These are phyloP conservation scores for Aspergillus sp. DNA, from an alignment of 2,329 filamentous ascomycete genomes.

Conservation along the genomic window DNA sequence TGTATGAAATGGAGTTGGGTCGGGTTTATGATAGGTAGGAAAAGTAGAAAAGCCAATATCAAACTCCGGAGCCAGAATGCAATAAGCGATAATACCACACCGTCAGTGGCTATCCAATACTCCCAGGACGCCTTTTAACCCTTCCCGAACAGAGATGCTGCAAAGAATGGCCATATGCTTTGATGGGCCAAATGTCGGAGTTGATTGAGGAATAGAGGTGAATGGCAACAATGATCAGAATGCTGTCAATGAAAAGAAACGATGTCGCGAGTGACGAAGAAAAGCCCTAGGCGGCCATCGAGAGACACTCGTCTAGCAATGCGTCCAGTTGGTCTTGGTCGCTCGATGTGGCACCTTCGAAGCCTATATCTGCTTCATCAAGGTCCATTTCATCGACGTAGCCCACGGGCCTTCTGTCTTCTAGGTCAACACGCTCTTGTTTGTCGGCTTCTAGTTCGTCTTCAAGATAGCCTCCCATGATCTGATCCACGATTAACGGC, in stretches of 20 bases:
- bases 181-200: slow-evolving; percentile 4
- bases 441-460: slow-evolving; percentile 67
- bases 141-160: slow-evolving; percentile 26
- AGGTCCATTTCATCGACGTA: slow-evolving; percentile 45
- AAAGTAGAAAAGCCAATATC: slow-evolving; percentile 17
- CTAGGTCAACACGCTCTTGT: slow-evolving; percentile 35
- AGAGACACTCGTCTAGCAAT: slow-evolving; percentile 48
- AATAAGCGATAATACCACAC: slow-evolving; percentile 23
- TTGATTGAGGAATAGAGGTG: slow-evolving; percentile 5
- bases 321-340: slow-evolving; percentile 45
- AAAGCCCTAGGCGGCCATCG: slow-evolving; percentile 43
- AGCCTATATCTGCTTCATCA: slow-evolving; percentile 43
- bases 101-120: slow-evolving; percentile 26
- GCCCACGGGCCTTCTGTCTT: slow-evolving; percentile 28
- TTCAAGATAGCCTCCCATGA: slow-evolving; percentile 74
- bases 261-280: slow-evolving; percentile 2
- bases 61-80: slow-evolving; percentile 20
- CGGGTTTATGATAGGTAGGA: slow-evolving; percentile 15
- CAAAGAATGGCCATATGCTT: slow-evolving; percentile 8
- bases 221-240: slow-evolving; percentile 15
- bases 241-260: slow-evolving; percentile 5
- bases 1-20: neutral
- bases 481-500: slow-evolving; percentile 71
- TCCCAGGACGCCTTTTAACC: slow-evolving; percentile 37
- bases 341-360: slow-evolving; percentile 42